Evolutionary conservation across 129 eudicot genomes (phyloP), one percentile per base, ranked within the genome.

Genomic region (Flaveria linearis): DNA sequence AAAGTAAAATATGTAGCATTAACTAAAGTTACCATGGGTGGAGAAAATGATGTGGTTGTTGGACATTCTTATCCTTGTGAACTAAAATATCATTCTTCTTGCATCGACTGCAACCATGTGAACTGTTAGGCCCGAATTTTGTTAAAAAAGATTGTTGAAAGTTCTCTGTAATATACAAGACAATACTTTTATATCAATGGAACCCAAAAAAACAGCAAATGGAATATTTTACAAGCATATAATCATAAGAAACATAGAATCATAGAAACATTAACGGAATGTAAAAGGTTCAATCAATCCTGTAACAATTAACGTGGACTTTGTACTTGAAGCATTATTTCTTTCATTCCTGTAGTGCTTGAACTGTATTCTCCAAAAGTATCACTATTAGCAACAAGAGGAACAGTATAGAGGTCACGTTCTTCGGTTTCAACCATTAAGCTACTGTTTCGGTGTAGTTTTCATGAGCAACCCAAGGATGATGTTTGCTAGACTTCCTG

Each of bases 1-100:
- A 76, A 66, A 23, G 22, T 76, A 20, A 53, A 76, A 76, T 67
- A 25, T 23, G 80, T 30, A 67, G 80, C 18, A 67, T 49, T 76
- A 55, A 66, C 45, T 76, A 5, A 16, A 52, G 74, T 51, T 39
- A 67, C 57, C 20, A 36, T 52, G 68, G 67, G 16, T 76, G 53
- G 13, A 22, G 66, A 50, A 65, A 52, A 26, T 53, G 57, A 18
- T 52, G 68, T 76, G 57, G 17, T 15, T 67, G 39, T 39, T 7
- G 41, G 15, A 67, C 11, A 55, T 52, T 52, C 30, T 20, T 68
- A 73, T 42, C 22, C 47, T 28, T 33, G 22, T 60, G 36, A 30
- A 30, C 36, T 30, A 30, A 30, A 30, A 30, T 30, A 30, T 30
- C 36, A 30, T 30, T 30, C 36, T 30, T 30, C 36, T 30, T 30